phyloP scores from a whole-genome alignment of 331 rosid genomes.

The Quercus tomentella region DNA sequence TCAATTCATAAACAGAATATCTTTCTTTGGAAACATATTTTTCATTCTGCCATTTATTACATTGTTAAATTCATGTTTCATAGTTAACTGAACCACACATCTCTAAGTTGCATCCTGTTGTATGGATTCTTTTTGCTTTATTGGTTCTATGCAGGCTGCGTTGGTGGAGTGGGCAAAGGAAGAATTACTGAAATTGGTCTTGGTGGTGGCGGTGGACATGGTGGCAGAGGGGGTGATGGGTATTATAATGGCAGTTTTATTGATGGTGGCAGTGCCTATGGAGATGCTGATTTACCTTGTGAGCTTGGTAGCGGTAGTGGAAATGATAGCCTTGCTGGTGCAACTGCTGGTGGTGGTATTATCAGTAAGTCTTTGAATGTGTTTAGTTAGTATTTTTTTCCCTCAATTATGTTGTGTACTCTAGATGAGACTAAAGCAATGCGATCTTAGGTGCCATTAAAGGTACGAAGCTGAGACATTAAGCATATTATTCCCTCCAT shows the following conservation, averaged over 20 bases:
- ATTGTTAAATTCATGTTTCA: slow-evolving; percentile 3
- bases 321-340: slow-evolving; percentile 53
- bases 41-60: background rate
- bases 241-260: slow-evolving; percentile 57
- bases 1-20: background rate
- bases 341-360: slow-evolving; percentile 95
- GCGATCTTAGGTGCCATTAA: background rate
- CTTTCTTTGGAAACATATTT: background rate
- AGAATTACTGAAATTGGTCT: slow-evolving; percentile 53
- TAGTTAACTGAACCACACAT: background rate
- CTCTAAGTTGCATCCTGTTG: slow-evolving; percentile 8
- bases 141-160: slow-evolving; percentile 66
- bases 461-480: background rate
- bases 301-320: slow-evolving; percentile 99
- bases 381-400: background rate
- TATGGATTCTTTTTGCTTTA: slow-evolving; percentile 13
- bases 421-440: background rate
- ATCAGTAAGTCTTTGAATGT: slow-evolving; percentile 55
- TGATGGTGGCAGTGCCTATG: slow-evolving; percentile 79
- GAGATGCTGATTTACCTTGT: slow-evolving; percentile 79
- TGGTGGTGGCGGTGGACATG: slow-evolving; percentile 96
- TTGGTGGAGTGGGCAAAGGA: slow-evolving; percentile 86
- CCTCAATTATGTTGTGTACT: background rate
- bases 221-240: slow-evolving; percentile 91
- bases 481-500: too few species aligned